Evolutionary conservation across 2,329 filamentous ascomycete species (phyloP).

Genomic region (Thelonectria rubi): DNA sequence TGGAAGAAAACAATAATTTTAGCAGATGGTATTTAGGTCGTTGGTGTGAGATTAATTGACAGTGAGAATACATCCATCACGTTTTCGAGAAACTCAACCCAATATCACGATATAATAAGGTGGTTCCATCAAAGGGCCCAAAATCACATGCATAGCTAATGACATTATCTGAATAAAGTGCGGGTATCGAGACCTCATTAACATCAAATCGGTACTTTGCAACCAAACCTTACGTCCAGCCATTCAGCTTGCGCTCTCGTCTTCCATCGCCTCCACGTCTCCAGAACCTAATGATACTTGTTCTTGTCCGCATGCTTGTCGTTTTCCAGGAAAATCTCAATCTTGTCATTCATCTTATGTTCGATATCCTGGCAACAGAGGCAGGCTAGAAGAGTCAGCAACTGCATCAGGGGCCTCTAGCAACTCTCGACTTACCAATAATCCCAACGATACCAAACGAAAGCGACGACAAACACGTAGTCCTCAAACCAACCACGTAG

Average conservation of each 20-base stretch:
- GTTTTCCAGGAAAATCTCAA: constrained; percentile 49
- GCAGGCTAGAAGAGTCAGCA: constrained; percentile 3
- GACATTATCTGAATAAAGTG: not conserved
- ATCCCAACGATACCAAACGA: constrained; percentile 45
- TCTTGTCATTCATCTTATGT: constrained; percentile 50
- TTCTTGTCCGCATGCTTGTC: constrained; percentile 46
- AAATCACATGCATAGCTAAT: too few species aligned
- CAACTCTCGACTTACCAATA: constrained; percentile 35
- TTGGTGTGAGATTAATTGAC: not conserved
- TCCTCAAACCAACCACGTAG: constrained; percentile 44
- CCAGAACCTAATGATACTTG: constrained; percentile 34
- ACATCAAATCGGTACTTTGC: not conserved
- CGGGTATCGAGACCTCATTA: not conserved
- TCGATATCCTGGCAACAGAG: constrained; percentile 46
- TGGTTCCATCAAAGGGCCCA: too few species aligned
- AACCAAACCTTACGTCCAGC: not conserved
- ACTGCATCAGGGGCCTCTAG: too few species aligned
- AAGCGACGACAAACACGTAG: constrained; percentile 43
- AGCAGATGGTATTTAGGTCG: too few species aligned
- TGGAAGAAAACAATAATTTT: too few species aligned
- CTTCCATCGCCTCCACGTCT: not conserved
- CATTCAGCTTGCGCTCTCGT: constrained; percentile 1
- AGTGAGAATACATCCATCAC: too few species aligned
- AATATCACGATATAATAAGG: too few species aligned
- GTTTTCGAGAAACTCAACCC: too few species aligned